A percentile compares a stretch with the other conserved stretches of the same genome.
These are phyloP conservation scores for Ophiosphaerella narmari DNA, from an alignment of 2,329 filamentous ascomycete genomes.

Conservation along the genomic window DNA sequence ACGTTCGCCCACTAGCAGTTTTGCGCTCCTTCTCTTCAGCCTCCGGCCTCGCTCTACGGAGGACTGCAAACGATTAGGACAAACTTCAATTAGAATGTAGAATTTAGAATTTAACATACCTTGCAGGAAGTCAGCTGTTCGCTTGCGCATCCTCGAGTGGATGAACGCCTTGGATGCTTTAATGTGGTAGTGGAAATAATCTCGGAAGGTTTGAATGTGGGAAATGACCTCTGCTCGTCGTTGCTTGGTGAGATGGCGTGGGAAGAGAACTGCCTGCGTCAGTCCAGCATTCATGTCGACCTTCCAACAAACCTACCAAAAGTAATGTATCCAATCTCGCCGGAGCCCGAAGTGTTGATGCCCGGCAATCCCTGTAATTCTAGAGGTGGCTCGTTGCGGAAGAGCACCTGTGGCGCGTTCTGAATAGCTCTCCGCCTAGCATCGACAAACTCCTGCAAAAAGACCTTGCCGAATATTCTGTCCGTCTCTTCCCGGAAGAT, in stretches of 20 bases:
- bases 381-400: conserved; percentile 90
- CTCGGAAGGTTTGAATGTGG: conserved; percentile 99
- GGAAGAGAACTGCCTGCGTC: conserved; percentile 76
- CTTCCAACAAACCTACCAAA: conserved; percentile 69
- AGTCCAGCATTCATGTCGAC: conserved; percentile 16
- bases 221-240: conserved; percentile 94
- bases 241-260: conserved; percentile 87
- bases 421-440: conserved; percentile 92
- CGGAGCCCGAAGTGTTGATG: conserved; percentile 71
- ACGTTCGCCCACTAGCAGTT: conserved; percentile 94
- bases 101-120: conserved; percentile 57
- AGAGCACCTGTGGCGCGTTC: conserved; percentile 96
- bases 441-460: conserved; percentile 94
- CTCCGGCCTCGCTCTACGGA: conserved; percentile 92
- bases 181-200: conserved; percentile 99
- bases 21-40: conserved; percentile 97
- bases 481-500: conserved; percentile 98
- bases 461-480: conserved; percentile 95
- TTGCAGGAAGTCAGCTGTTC: conserved; percentile 98
- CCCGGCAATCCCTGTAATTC: conserved; percentile 87
- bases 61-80: conserved; percentile 64
- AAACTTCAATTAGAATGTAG: background rate
- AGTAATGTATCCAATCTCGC: conserved; percentile 95
- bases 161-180: conserved; percentile 99
- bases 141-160: conserved; percentile 95